Base-by-base conservation (phyloP, 768 basidiomycete species). In the Hypholoma sublateritium region DNA sequence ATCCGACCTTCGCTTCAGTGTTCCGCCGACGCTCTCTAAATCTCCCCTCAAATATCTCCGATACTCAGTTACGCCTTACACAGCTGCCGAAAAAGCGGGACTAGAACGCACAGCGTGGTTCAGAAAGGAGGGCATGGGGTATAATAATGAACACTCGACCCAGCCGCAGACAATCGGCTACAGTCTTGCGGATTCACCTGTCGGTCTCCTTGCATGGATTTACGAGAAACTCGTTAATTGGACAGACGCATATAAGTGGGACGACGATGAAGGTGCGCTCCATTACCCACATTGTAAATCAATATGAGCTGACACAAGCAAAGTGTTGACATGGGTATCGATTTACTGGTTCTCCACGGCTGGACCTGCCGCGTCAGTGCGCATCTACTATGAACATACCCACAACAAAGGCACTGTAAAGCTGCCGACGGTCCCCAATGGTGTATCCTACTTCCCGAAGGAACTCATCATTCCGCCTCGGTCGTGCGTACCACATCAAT, bases 301-400 rank as follows among this genome's bases (percentile, higher is more conserved):
- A 25, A 13, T 13, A 17, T 43, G 13, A 44, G 21, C 11, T 34
- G 32, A 14, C 14, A 6, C 16, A 13, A 9, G 7, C 17, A 21
- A 19, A 85, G 85, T 86, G 1, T 61, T 87, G 28, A 83, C 81
- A 0, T 87, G 85, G 84, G 65, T 84, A 5, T 84, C 82, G 1
- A 72, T 85, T 14, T 85, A 83, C 60, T 79, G 75, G 73, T 85
- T 86, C 68, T 85, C 84, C 4, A 77, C 79, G 2, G 75, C 78
- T 0, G 84, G 85, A 0, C 84, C 86, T 3, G 74, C 83, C 2
- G 83, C 85, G 0, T 78, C 85, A 0, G 34, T 79, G 2, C 74
- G 84, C 4, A 83, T 86, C 14, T 87, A 86, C 67, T 85, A 80
- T 59, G 85, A 87, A 61, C 35, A 66, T 6, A 13, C 21, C 21